Conservation (phyloP, 1,284 basidiomycete species). For the Ganoderma lucidum region DNA sequence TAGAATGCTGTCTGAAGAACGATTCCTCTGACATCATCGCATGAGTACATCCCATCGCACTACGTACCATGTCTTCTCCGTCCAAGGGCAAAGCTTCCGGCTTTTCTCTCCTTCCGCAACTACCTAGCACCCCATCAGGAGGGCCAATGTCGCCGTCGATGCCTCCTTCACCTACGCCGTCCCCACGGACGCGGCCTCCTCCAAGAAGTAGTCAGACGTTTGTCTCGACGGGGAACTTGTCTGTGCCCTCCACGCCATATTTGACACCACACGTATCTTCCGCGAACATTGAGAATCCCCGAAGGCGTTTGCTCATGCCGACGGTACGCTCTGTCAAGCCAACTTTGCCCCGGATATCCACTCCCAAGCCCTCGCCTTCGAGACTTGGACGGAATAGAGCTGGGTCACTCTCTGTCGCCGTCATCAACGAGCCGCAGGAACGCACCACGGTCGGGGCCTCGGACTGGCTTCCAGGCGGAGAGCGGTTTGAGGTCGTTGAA, state of each 20-base stretch:
- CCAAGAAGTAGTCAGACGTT: constrained; percentile 23
- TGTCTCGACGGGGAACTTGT: constrained; percentile 18
- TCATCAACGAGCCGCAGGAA: constrained; percentile 33
- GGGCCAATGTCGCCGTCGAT: constrained; percentile 28
- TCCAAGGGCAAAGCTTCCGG: constrained; percentile 22
- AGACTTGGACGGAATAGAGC: constrained; percentile 38
- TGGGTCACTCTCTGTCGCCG: constrained; percentile 35
- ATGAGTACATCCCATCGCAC: neutral
- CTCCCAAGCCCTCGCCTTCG: constrained; percentile 33
- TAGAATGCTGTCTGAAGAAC: constrained; percentile 3
- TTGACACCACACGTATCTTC: constrained; percentile 32
- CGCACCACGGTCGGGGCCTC: constrained; percentile 23
- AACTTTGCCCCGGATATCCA: constrained; percentile 25
- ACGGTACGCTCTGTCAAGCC: constrained; percentile 36
- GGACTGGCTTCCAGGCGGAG: constrained; percentile 49
- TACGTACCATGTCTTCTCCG: constrained; percentile 24
- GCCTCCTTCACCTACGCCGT: constrained; percentile 22
- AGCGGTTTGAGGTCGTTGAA: constrained; percentile 55
- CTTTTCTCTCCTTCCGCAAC: constrained; percentile 10
- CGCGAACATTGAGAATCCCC: constrained; percentile 18
- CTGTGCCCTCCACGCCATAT: constrained; percentile 30
- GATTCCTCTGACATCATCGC: constrained; percentile 10
- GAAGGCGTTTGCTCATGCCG: constrained; percentile 39
- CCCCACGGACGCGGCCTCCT: constrained; percentile 23
- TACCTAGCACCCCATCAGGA: constrained; percentile 22